phyloP scores from a whole-genome alignment of 148 eudicot species.

The Polygonum maritimum region DNA sequence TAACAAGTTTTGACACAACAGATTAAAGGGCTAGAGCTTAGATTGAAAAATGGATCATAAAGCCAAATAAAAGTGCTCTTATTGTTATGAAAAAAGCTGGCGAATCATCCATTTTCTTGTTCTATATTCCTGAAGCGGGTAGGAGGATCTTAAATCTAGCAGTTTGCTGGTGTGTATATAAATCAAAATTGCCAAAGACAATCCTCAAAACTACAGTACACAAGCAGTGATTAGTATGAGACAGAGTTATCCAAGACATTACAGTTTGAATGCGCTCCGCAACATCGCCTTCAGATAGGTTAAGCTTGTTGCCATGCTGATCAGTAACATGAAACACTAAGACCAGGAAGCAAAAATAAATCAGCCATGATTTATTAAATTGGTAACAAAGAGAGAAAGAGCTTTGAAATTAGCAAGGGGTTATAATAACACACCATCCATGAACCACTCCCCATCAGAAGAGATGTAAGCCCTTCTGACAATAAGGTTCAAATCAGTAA shows the following conservation, averaged over 20 bases:
- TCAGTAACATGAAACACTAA: slow-evolving; percentile 75
- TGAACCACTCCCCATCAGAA: slow-evolving; percentile 71
- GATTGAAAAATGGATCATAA: slow-evolving; percentile 2
- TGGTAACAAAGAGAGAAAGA: not conserved
- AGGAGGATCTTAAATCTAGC: not conserved
- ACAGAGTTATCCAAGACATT: not conserved
- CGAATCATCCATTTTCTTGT: not conserved
- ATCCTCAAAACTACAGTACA: not conserved
- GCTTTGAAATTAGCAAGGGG: not conserved
- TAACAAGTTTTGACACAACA: not conserved
- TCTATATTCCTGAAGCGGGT: not conserved
- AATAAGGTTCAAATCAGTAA: slow-evolving; percentile 43
- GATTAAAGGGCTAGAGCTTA: slow-evolving; percentile 5
- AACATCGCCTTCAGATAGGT: slow-evolving; percentile 51
- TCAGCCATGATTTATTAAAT: not conserved
- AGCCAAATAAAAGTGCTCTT: not conserved
- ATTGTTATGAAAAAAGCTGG: not conserved
- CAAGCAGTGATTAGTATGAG: not conserved
- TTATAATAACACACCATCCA: slow-evolving; percentile 38
- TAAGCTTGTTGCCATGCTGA: slow-evolving; percentile 69
- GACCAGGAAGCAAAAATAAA: not conserved
- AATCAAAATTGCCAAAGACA: not conserved
- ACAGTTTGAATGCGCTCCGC: slow-evolving; percentile 80
- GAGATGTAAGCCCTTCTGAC: slow-evolving; percentile 52
- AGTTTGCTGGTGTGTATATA: too few species aligned